phyloP scores from a whole-genome alignment of 768 basidiomycete genomes.

The Galerina sulciceps region DNA sequence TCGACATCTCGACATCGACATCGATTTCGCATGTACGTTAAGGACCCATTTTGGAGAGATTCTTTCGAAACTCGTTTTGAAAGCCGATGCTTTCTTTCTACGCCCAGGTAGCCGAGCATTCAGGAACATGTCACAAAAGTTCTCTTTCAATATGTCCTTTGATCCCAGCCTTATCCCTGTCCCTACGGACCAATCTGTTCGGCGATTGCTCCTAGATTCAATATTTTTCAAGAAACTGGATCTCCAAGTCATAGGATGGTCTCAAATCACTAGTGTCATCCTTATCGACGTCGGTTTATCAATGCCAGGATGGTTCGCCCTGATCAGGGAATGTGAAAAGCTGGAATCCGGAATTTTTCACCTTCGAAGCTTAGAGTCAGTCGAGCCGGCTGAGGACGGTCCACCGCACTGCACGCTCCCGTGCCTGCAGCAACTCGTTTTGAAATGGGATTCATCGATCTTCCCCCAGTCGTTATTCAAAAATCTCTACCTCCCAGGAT shows the following conservation, averaged over 20 bases:
- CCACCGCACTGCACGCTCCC: neutral
- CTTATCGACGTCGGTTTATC: neutral
- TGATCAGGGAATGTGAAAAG: neutral
- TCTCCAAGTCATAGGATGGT: neutral
- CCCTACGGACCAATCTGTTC: neutral
- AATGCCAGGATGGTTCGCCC: neutral
- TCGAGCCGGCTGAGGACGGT: neutral
- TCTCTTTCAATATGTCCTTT: neutral
- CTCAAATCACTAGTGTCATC: neutral
- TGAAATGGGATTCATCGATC: neutral
- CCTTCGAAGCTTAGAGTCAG: neutral
- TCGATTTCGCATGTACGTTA: neutral
- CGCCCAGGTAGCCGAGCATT: neutral
- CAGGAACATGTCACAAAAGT: neutral
- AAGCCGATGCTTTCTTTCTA: neutral
- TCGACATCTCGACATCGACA: neutral
- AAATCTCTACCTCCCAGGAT: neutral
- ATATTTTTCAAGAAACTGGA: neutral
- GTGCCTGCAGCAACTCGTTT: neutral
- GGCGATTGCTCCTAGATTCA: neutral
- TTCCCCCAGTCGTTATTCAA: neutral
- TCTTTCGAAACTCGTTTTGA: neutral
- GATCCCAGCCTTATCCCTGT: neutral
- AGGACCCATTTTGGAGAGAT: neutral
- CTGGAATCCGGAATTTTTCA: neutral